Evolutionary conservation across 1,284 basidiomycete genomes (phyloP), one percentile per base, ranked within the genome.

Genomic region (Melampsora medusae): DNA sequence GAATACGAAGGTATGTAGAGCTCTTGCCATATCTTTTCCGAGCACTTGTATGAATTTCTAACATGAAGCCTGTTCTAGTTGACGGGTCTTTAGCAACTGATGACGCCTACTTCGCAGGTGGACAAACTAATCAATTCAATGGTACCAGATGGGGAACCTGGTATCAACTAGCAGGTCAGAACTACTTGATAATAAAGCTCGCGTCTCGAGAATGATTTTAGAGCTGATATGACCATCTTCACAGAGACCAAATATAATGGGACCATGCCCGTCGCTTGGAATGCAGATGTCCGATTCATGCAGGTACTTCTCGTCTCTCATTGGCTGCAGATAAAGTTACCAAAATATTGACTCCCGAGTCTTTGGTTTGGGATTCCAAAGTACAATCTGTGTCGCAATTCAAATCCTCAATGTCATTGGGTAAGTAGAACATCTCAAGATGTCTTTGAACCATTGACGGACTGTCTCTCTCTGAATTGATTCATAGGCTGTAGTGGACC

Each of bases 341-440:
- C 28, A 19, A n/a, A 56, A 14, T 10, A 16, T 46, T 46, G 42
- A 46, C 14, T 46, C 10, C 14, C 10, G 10, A 16, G 10, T 56
- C 17, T 28, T 3, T 22, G 16, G 14, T 56, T n/a, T 56, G n/a
- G 14, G 12, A 22, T 28, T 9, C 6, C 19, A 7, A n/a, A 56
- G 53, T 56, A 56, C 53, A 56, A n/a, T 28, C 7, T 22, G 16
- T 56, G 53, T 22, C 53, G 53, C 19, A 56, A 56, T 14, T n/a
- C 53, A 56, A 56, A 56, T 56, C 53, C 53, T n/a, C 53, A 56
- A 22, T 56, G 53, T 22, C 53, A 56, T 56, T 56, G 53, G 53
- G 53, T 56, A 28, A 56, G 28, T 56, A n/a, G 12, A 10, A 22
- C 19, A 22, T 56, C 53, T 22, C 1, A 22, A 56, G 14, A 22